A percentile compares a stretch with the other conserved stretches of the same genome.
Evolutionary conservation across 176 grass and related monocot species (phyloP).

Genomic region (Dactylis glomerata): DNA sequence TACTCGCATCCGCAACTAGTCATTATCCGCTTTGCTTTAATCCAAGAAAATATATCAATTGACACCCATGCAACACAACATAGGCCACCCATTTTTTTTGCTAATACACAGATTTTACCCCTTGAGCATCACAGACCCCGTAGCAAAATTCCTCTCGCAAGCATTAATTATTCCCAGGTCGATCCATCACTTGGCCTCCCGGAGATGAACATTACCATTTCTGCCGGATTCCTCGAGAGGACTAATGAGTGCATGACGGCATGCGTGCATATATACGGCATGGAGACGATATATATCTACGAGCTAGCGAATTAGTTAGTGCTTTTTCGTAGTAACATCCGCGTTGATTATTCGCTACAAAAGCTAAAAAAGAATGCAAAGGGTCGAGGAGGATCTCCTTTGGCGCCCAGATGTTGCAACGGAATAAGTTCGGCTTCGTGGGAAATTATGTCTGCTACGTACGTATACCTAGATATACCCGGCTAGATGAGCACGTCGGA

Average conservation of each 20-base stretch:
- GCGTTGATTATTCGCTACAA: not conserved
- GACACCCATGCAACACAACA: too few species aligned
- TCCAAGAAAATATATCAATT: too few species aligned
- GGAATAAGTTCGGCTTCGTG: not conserved
- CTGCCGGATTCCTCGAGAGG: constrained; percentile 1
- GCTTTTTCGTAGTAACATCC: not conserved
- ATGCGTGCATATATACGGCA: not conserved
- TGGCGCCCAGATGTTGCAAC: not conserved
- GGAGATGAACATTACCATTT: not conserved
- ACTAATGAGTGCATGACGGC: not conserved
- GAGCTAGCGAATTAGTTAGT: not conserved
- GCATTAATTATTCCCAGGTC: not conserved
- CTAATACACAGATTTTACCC: too few species aligned
- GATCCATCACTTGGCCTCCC: not conserved
- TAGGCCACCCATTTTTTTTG: too few species aligned
- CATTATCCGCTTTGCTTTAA: too few species aligned
- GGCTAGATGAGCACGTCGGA: constrained; percentile 1
- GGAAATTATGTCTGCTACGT: not conserved
- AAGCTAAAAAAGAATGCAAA: not conserved
- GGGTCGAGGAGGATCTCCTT: not conserved
- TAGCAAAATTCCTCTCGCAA: constrained; percentile 2
- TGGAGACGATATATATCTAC: not conserved
- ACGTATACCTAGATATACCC: not conserved
- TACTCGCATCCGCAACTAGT: too few species aligned
- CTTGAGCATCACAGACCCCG: not conserved